Evolutionary conservation across 441 rosid species (phyloP).

Genomic region (Bocquillonia castaneifolia): DNA sequence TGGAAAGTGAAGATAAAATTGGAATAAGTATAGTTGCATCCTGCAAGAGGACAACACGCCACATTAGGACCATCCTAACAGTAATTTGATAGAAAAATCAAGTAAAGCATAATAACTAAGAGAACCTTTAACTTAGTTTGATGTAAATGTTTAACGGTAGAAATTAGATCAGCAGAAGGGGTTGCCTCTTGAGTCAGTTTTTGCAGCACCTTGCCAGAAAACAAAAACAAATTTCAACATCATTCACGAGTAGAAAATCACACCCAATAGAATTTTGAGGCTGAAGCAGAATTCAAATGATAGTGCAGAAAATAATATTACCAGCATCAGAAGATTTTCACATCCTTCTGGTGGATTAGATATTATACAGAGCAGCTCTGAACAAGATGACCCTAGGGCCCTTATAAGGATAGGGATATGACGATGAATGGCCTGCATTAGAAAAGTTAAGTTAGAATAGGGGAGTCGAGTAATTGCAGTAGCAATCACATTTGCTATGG

Average conservation of each 20-base stretch:
- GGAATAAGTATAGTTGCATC: slow-evolving; percentile 97
- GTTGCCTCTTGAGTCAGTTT: slow-evolving; percentile 79
- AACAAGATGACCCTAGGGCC: slow-evolving; percentile 77
- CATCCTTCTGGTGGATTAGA: slow-evolving; percentile 98
- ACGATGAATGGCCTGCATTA: slow-evolving; percentile 85
- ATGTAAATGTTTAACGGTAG: slow-evolving; percentile 90
- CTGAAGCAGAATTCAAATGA: slow-evolving; percentile 13
- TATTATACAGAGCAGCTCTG: slow-evolving; percentile 73
- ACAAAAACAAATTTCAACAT: slow-evolving; percentile 29
- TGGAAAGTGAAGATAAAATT: slow-evolving; percentile 88
- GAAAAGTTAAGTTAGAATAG: neutral
- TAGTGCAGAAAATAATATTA: slow-evolving; percentile 30
- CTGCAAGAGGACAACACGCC: slow-evolving; percentile 44
- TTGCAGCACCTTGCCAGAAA: slow-evolving; percentile 74
- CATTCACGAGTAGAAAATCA: slow-evolving; percentile 20
- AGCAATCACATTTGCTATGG: neutral
- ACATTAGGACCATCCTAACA: neutral
- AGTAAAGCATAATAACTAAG: slow-evolving; percentile 9
- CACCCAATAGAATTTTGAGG: slow-evolving; percentile 17
- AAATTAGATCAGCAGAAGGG: slow-evolving; percentile 75
- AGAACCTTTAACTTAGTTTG: slow-evolving; percentile 93
- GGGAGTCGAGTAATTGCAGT: neutral
- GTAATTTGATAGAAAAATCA: slow-evolving; percentile 12
- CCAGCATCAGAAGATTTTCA: slow-evolving; percentile 90
- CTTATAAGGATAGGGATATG: slow-evolving; percentile 81